Evolutionary conservation across 768 basidiomycete species (phyloP).

Genomic region (Lactarius tabidus): DNA sequence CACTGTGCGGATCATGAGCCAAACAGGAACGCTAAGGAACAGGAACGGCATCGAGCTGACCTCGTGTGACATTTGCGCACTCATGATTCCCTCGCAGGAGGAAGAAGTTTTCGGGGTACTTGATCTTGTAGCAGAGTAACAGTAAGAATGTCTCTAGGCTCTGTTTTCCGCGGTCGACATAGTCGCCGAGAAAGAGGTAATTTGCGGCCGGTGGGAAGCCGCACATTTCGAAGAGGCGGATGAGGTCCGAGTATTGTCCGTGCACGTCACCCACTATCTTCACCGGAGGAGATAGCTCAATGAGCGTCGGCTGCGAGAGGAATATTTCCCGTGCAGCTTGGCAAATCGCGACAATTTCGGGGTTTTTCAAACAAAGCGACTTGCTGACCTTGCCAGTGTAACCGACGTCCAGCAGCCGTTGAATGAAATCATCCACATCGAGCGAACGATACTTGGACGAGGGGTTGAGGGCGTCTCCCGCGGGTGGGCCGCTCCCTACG

Average conservation of each 20-base stretch:
- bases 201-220: conserved; percentile 97
- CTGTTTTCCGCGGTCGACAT: conserved; percentile 98
- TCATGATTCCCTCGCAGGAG: conserved; percentile 97
- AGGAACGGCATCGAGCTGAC: conserved; percentile 42
- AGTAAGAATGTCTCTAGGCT: conserved; percentile 97
- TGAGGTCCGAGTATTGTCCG: conserved; percentile 98
- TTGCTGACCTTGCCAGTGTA: conserved; percentile 99
- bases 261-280: conserved; percentile 99
- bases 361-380: conserved; percentile 90
- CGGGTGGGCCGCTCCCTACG: conserved; percentile 39
- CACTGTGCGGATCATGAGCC: conserved; percentile 46
- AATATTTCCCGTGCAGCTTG: conserved; percentile 95
- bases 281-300: conserved; percentile 95
- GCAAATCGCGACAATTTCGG: conserved; percentile 92
- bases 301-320: conserved; percentile 91
- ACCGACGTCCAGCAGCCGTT: conserved; percentile 90
- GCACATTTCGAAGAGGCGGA: conserved; percentile 98
- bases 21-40: conserved; percentile 12
- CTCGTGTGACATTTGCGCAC: conserved; percentile 98
- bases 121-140: conserved; percentile 98
- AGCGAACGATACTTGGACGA: conserved; percentile 56
- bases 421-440: conserved; percentile 98
- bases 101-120: conserved; percentile 99
- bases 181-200: conserved; percentile 98
- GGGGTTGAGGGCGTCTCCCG: conserved; percentile 35